phyloP scores from a whole-genome alignment of 345 rosid genomes.

The Eucalyptus cloeziana region DNA sequence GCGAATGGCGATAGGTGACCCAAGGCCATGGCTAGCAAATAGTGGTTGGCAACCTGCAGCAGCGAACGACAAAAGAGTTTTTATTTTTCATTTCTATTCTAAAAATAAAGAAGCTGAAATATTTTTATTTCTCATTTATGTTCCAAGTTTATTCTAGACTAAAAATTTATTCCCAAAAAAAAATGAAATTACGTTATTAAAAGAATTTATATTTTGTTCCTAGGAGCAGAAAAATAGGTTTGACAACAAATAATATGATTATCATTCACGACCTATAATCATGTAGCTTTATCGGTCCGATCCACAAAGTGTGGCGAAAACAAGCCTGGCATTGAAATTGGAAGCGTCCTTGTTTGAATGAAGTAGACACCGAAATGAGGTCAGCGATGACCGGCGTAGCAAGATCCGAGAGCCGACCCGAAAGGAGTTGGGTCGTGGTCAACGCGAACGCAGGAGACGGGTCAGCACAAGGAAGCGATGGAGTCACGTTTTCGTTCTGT shows the following conservation, averaged over 20 bases:
- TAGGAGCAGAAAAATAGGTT: fast-evolving
- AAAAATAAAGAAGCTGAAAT: fast-evolving
- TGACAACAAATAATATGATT: fast-evolving
- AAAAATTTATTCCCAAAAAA: no score
- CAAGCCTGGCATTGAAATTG: not conserved
- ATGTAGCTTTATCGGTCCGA: no score
- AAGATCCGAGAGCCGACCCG: not conserved
- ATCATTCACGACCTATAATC: no score
- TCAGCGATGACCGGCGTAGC: not conserved
- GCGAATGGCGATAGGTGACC: fast-evolving
- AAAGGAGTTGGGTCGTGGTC: not conserved
- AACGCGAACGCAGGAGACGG: no score
- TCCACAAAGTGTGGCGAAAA: no score
- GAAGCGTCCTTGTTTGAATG: not conserved
- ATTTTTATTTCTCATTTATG: fast-evolving
- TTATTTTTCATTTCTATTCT: fast-evolving
- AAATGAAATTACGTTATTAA: fast-evolving
- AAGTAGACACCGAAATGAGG: not conserved
- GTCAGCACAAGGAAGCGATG: no score
- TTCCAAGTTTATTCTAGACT: fast-evolving
- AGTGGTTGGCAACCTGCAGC: no score
- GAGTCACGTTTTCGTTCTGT: no score
- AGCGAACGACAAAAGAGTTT: fast-evolving
- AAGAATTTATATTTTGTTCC: fast-evolving
- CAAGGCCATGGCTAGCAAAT: no score